Conservation (phyloP, 768 basidiomycete species). For the Lyophyllum shimeji region DNA sequence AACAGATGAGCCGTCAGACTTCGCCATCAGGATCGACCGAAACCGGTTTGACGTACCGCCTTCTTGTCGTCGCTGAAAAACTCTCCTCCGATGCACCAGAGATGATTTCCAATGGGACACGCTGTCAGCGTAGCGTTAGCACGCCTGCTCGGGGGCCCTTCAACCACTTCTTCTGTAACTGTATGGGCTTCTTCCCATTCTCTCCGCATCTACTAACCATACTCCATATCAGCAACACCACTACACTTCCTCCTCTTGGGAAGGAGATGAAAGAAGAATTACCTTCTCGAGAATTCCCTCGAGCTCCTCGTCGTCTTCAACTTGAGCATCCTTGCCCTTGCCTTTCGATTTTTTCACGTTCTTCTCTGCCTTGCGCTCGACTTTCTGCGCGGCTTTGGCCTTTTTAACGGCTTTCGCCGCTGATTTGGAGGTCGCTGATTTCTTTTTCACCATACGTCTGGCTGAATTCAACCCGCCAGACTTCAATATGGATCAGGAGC, state of each 20-base stretch:
- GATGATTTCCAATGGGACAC: conserved; percentile 76
- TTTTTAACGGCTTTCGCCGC: conserved; percentile 65
- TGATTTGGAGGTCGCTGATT: conserved; percentile 37
- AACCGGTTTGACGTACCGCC: conserved; percentile 45
- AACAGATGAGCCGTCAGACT: no score
- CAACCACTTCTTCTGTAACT: conserved; percentile 83
- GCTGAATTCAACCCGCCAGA: no score
- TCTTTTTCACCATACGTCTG: conserved; percentile 59
- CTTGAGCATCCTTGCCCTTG: conserved; percentile 46
- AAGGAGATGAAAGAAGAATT: not conserved
- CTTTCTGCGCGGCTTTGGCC: conserved; percentile 63
- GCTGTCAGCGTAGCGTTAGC: conserved; percentile 83
- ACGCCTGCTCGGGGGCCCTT: conserved; percentile 78
- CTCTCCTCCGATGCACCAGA: conserved; percentile 87
- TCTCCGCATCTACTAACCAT: conserved; percentile 62
- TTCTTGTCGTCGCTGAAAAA: conserved; percentile 86
- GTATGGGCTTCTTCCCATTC: conserved; percentile 84
- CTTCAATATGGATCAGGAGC: no score
- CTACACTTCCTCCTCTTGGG: not conserved
- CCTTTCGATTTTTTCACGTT: conserved; percentile 39
- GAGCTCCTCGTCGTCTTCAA: conserved; percentile 75
- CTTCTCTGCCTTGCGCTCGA: conserved; percentile 70
- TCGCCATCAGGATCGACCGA: not conserved
- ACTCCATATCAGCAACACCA: not conserved
- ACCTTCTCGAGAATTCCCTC: conserved; percentile 85